Conservation (phyloP, 768 basidiomycete species). For the Lactifluus rugatus region DNA sequence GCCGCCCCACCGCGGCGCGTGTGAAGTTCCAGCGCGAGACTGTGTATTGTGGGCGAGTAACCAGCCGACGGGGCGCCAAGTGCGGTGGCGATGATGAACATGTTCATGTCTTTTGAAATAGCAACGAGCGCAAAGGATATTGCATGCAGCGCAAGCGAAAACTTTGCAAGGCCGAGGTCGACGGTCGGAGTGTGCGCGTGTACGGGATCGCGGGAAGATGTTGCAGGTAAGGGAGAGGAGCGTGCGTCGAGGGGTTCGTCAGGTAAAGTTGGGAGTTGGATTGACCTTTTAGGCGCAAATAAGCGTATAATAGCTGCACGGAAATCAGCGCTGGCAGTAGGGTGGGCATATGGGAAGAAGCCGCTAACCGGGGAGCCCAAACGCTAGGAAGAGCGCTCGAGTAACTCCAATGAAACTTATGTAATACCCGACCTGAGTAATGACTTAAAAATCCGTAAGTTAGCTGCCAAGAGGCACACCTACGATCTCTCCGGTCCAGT, state of each 20-base stretch:
- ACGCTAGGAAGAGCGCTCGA: slow-evolving; percentile 4
- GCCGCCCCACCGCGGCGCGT: slow-evolving; percentile 34
- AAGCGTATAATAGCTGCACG: slow-evolving; percentile 45
- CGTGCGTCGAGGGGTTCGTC: slow-evolving; percentile 22
- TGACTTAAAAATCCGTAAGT: neutral
- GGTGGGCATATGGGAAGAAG: neutral
- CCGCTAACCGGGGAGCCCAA: slow-evolving; percentile 8
- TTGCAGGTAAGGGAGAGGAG: neutral
- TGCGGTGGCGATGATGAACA: slow-evolving; percentile 44
- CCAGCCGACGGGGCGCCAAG: slow-evolving; percentile 52
- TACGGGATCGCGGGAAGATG: slow-evolving; percentile 3
- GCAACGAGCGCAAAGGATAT: slow-evolving; percentile 38
- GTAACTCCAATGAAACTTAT: neutral
- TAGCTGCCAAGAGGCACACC: neutral
- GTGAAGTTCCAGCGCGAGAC: slow-evolving; percentile 62
- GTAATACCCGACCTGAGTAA: slow-evolving; percentile 8
- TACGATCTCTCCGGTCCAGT: slow-evolving; percentile 11
- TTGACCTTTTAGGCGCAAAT: slow-evolving; percentile 35
- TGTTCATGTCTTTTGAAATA: slow-evolving; percentile 34
- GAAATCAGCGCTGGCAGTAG: neutral
- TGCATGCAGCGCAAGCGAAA: slow-evolving; percentile 35
- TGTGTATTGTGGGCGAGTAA: slow-evolving; percentile 56
- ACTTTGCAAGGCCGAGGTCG: slow-evolving; percentile 60
- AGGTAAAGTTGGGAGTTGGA: slow-evolving; percentile 23
- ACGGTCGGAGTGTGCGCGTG: slow-evolving; percentile 33